Evolutionary conservation across 345 rosid genomes (phyloP), one percentile per base, ranked within the genome.

Genomic region (Turritis glabra): DNA sequence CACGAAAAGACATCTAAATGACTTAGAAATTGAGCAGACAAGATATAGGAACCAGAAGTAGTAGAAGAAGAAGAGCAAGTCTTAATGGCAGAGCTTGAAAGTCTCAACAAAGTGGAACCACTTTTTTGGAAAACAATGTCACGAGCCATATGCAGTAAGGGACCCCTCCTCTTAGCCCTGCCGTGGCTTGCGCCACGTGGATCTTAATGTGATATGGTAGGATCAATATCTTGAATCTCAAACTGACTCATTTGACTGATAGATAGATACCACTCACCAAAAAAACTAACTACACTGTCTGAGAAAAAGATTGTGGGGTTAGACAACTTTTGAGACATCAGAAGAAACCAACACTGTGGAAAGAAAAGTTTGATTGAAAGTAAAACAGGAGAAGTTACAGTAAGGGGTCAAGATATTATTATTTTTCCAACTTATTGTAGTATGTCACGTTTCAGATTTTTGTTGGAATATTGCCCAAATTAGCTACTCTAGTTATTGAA

Each of bases 161-260:
- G 77, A 71, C 76, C 76, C 77, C 69, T 71, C 69, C 73, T 72
- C 73, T 50, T 56, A 64, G 7, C 46, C 48, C 7, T 71, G 56
- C 44, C 56, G 58, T 61, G 68, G 77, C 62, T 57, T 71, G 25
- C 40, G 77, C 80, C 77, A 77, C 80, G 77, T 77, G 77, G 77
- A 52, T 41, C 5, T 14, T 35, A 21, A 43, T 29, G 30, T 44
- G 52, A 35, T 35, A 62, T 21, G 54, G 50, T 61, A 62, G 64
- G 58, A 64, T 70, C 68, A 64, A 50, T 71, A 37, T 50, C 72
- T 65, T 40, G 46, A 40, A 40, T 40, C 46, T 40, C 46, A 40
- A 11, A 46, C 51, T 46, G 51, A 46, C 51, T 13, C 64, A 53
- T 35, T 71, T 77, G 72, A 71, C 77, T 71, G 67, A 59, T 37